Evolutionary conservation across 176 grass and related monocot species (phyloP), one percentile per base, ranked within the genome.

Genomic region (Zoysia pacifica): DNA sequence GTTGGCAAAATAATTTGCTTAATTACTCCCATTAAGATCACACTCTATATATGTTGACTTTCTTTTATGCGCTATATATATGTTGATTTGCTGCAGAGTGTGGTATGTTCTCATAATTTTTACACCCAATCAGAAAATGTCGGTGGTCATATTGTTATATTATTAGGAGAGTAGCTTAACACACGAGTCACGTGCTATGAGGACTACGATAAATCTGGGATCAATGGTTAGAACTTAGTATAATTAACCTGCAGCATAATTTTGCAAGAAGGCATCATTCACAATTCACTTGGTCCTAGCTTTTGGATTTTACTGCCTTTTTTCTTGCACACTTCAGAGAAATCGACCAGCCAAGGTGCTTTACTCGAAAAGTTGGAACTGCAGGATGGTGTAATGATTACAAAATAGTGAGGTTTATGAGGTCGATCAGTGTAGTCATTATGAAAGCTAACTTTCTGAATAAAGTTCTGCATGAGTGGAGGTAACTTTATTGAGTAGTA

Each of bases 391-490:
- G 79, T 73, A 78, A 86, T 89, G 72, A 86, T 89, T 89, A 86
- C 59, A 61, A 77, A 89, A 86, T 82, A 40, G 61, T 73, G 61
- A 86, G 68, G 15, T 8, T 72, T 85, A 60, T 67, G 47, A 62
- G 78, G 10, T 67, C 50, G 73, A 73, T 78, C 61, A 73, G 48
- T 82, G 73, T 60, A 68, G 45, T 65, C 83, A 82, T 89, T 78
- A 82, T 82, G 83, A 89, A 82, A 78, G 78, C 67, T 78, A 15
- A 47, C 58, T 72, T 61, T 84, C 35, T 67, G 51, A 55, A 81
- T 89, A 77, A 89, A 81, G 78, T 89, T 85, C 45, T 82, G 48
- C 78, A 72, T 51, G 71, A 80, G 77, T 85, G 82, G 78, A 73
- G 37, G 67, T 48, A 67, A 75, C 83, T 85, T 89, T 89, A 82